Percentiles rank a stretch among this genome's conserved stretches.
Evolutionary conservation across 2,329 filamentous ascomycete species (phyloP).

Genomic region (Fusarium buxicola): DNA sequence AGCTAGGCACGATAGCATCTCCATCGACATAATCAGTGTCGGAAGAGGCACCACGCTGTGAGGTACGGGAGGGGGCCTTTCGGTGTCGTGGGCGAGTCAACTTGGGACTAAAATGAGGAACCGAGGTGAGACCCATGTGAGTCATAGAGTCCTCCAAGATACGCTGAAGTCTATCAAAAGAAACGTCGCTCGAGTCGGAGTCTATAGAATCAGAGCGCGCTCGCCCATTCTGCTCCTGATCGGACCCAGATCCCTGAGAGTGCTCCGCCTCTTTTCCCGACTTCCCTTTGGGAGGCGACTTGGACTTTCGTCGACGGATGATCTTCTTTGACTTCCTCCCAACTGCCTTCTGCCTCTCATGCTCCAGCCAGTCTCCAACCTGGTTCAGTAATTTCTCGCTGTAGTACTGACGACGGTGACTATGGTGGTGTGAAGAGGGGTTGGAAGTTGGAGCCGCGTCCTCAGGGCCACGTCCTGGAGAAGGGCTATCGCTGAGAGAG

Average conservation of each 20-base stretch:
- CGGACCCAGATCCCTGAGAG: constrained; percentile 41
- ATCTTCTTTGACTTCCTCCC: constrained; percentile 59
- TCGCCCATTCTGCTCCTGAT: constrained; percentile 35
- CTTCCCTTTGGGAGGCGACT: constrained; percentile 50
- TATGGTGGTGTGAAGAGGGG: constrained; percentile 39
- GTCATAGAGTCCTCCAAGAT: constrained; percentile 79
- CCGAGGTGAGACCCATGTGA: constrained; percentile 60
- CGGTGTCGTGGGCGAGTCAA: constrained; percentile 57
- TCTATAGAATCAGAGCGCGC: constrained; percentile 66
- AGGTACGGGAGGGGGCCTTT: constrained; percentile 47
- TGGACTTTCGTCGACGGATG: constrained; percentile 56
- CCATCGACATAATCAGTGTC: constrained; percentile 88
- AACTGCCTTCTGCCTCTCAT: constrained; percentile 74
- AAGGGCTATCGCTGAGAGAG: constrained; percentile 55
- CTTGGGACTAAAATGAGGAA: constrained; percentile 58
- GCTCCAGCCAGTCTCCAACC: constrained; percentile 84
- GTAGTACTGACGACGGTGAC: constrained; percentile 53
- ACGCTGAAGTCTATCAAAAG: constrained; percentile 82
- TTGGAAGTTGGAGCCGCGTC: constrained; percentile 42
- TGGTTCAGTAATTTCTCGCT: constrained; percentile 75
- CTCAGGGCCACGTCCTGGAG: constrained; percentile 45
- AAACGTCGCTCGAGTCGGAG: constrained; percentile 76
- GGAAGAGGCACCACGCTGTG: constrained; percentile 70
- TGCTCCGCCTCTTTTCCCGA: constrained; percentile 18
- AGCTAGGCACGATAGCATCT: constrained; percentile 85